phyloP scores from a whole-genome alignment of 2,329 filamentous ascomycete species.

The Colletotrichum tofieldiae region DNA sequence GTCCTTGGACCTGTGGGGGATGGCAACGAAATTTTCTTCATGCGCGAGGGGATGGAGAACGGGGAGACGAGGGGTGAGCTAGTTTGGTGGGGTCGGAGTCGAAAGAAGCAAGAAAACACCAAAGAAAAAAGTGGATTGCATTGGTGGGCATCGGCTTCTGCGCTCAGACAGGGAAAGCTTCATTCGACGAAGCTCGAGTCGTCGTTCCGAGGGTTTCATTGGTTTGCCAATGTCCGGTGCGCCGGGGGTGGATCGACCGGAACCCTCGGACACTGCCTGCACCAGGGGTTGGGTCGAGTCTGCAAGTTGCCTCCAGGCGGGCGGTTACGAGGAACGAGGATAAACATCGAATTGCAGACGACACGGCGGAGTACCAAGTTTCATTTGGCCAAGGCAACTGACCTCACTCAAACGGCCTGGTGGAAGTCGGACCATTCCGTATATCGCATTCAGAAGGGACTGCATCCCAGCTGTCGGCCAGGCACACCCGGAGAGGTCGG shows the following conservation, averaged over 20 bases:
- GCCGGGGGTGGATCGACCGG: constrained; percentile 22
- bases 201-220: background rate
- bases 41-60: background rate
- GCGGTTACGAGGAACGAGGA: background rate
- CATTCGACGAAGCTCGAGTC: constrained; percentile 16
- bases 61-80: constrained; percentile 2
- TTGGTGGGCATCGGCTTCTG: background rate
- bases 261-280: constrained; percentile 10
- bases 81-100: constrained; percentile 20
- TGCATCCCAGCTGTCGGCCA: constrained; percentile 13
- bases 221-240: constrained; percentile 2
- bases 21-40: constrained; percentile 24
- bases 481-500: constrained; percentile 11
- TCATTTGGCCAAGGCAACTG: background rate
- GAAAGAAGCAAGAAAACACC: background rate
- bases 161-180: constrained; percentile 29
- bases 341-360: background rate
- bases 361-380: background rate
- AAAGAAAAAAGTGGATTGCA: background rate
- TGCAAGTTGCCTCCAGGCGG: background rate
- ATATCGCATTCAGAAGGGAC: constrained; percentile 13
- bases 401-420: background rate
- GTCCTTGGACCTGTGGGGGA: background rate
- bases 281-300: background rate
- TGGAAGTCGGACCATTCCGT: constrained; percentile 2